phyloP scores from a whole-genome alignment of 2,329 filamentous ascomycete species.

The Aschersonia sp. region DNA sequence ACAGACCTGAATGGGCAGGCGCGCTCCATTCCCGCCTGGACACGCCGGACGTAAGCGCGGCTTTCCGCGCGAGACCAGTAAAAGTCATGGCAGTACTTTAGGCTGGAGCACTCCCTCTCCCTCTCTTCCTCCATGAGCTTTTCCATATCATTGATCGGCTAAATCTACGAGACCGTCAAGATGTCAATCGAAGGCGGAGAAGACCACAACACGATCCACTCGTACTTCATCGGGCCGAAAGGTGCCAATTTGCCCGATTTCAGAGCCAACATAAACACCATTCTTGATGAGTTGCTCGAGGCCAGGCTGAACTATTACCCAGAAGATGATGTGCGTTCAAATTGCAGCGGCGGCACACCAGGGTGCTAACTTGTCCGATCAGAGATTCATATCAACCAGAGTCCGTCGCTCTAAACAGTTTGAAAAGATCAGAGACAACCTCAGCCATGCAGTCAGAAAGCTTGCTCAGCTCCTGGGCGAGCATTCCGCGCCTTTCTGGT shows the following conservation, averaged over 20 bases:
- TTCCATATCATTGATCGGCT: background rate
- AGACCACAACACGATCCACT: constrained; percentile 12
- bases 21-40: too few species aligned
- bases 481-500: constrained; percentile 30
- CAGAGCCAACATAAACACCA: constrained; percentile 20
- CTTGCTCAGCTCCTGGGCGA: constrained; percentile 23
- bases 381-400: constrained; percentile 20
- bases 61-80: too few species aligned
- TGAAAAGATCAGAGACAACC: constrained; percentile 14
- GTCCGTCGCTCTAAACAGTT: constrained; percentile 20
- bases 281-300: constrained; percentile 20
- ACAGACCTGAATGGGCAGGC: too few species aligned
- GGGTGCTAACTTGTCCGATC: background rate
- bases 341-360: background rate
- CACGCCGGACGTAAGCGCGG: too few species aligned
- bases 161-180: background rate
- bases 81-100: too few species aligned
- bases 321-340: constrained; percentile 16
- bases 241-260: constrained; percentile 26
- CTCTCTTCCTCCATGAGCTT: too few species aligned
- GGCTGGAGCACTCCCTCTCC: too few species aligned
- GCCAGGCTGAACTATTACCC: constrained; percentile 20
- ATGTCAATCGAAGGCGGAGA: background rate
- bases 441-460: constrained; percentile 18
- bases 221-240: constrained; percentile 27